A percentile compares a stretch with the other conserved stretches of the same genome.
Conservation (phyloP, 352 stramenopile species). For the Globisporangium paroecandrum region DNA sequence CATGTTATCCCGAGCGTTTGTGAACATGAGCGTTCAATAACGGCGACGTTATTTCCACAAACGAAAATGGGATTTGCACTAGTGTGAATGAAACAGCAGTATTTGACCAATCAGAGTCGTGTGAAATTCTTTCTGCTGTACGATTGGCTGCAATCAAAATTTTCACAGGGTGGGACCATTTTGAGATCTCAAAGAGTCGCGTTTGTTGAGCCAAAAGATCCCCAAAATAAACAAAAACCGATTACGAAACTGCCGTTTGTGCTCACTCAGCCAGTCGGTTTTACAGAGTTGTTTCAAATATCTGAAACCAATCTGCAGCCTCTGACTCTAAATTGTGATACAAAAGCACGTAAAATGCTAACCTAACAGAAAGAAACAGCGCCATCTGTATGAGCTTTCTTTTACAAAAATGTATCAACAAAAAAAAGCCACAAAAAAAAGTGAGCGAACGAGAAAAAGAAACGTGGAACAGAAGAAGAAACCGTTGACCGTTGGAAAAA, state of each 20-base stretch:
- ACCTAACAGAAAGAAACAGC: background rate
- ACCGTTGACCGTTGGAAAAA: constrained; percentile 11
- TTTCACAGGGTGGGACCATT: constrained; percentile 2
- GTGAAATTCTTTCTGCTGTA: too few species aligned
- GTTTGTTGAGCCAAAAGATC: background rate
- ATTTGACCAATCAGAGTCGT: background rate
- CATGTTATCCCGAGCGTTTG: background rate
- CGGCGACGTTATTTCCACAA: background rate
- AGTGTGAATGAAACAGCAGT: background rate
- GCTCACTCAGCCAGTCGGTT: background rate
- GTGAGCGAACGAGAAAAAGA: constrained; percentile 1
- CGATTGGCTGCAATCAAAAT: background rate
- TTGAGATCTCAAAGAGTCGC: constrained; percentile 4
- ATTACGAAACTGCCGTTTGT: background rate
- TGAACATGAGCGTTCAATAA: background rate
- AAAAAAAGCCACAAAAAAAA: background rate
- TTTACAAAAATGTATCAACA: background rate
- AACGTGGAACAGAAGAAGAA: constrained; percentile 4
- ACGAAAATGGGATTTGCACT: background rate
- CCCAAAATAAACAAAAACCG: background rate
- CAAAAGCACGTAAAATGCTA: background rate
- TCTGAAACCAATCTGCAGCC: background rate
- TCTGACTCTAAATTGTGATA: background rate
- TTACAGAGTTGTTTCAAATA: background rate
- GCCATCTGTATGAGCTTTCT: background rate